A percentile compares a stretch with the other conserved stretches of the same genome.
These are phyloP conservation scores for Xylaria sp. DNA, from an alignment of 2,329 filamentous ascomycete genomes.

Conservation along the genomic window DNA sequence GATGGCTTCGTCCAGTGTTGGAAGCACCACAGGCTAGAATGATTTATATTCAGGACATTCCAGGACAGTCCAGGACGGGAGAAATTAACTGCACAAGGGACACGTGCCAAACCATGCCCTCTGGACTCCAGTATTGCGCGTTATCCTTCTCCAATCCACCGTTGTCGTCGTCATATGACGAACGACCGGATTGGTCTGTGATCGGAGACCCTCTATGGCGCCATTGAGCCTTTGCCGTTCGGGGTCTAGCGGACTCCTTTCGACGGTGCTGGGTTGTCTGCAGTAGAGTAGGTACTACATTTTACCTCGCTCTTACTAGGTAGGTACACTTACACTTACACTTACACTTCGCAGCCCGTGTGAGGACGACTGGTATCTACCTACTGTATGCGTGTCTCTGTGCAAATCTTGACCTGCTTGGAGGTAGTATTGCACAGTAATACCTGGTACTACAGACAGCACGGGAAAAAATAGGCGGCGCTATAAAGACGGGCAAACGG, in stretches of 20 bases:
- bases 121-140: slow-evolving; percentile 2
- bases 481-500: too few relatives aligned
- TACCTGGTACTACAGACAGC: too few relatives aligned
- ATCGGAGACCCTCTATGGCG: slow-evolving; percentile 34
- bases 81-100: not conserved
- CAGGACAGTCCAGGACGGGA: not conserved
- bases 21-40: not conserved
- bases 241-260: slow-evolving; percentile 20
- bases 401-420: too few relatives aligned
- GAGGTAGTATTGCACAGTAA: too few relatives aligned
- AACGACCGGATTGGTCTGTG: slow-evolving; percentile 23
- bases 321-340: too few relatives aligned
- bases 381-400: too few relatives aligned
- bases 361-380: too few relatives aligned
- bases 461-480: too few relatives aligned
- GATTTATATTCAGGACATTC: too few relatives aligned
- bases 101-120: not conserved
- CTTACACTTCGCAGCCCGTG: too few relatives aligned
- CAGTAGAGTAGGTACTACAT: not conserved
- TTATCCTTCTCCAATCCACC: slow-evolving; percentile 1
- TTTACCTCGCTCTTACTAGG: too few relatives aligned
- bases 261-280: not conserved
- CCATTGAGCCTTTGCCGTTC: slow-evolving; percentile 34
- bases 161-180: slow-evolving; percentile 22
- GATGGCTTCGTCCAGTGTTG: not conserved